Evolutionary conservation across 129 eudicot genomes (phyloP), one percentile per base, ranked within the genome.

Genomic region (Scalesia atractyloides): DNA sequence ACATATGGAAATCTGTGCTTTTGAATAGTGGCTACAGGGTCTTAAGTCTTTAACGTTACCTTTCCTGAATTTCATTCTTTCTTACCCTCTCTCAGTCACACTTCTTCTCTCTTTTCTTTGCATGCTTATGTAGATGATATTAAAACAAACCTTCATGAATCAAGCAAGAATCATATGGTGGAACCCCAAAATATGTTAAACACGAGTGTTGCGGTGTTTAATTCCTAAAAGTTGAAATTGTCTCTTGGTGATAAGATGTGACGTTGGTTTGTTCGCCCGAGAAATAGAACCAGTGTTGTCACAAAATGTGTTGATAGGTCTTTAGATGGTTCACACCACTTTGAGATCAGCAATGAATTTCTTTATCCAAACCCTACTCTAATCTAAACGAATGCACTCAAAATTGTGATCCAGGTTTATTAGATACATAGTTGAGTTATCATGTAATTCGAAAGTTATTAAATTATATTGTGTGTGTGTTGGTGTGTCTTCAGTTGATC

Each of bases 1-100:
- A 48, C 68, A 49, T 80, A 62, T 82, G 75, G 88, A 82, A 86
- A 64, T 82, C 68, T 76, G 91, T 86, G 89, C 78, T 53, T 80
- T 77, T 72, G 20, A 72, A 49, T 44, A 74, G 80, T 73, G 72
- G 47, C 47, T 59, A 46, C 64, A 41, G 53, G 73, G 59, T 73
- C 41, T 3, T 36, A 36, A 3, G 41, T 36, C 7, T 76, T 77
- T 49, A 81, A 81, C 80, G 68, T 73, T 64, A 36, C 12, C 74
- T 69, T 16, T 10, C 15, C 50, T 17, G 15, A 51, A 16, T 33
- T 36, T 53, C 41, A 12, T n/a, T 58, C 47, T 53, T 64, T 64
- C 74, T 67, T 73, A 54, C 68, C 19, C 80, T 63, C 75, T 46
- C 63, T 49, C 78, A 75, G 3, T 3, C 41, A 36, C 41, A 36